phyloP scores from a whole-genome alignment of 2,329 filamentous ascomycete genomes.

The Pyricularia sp. region DNA sequence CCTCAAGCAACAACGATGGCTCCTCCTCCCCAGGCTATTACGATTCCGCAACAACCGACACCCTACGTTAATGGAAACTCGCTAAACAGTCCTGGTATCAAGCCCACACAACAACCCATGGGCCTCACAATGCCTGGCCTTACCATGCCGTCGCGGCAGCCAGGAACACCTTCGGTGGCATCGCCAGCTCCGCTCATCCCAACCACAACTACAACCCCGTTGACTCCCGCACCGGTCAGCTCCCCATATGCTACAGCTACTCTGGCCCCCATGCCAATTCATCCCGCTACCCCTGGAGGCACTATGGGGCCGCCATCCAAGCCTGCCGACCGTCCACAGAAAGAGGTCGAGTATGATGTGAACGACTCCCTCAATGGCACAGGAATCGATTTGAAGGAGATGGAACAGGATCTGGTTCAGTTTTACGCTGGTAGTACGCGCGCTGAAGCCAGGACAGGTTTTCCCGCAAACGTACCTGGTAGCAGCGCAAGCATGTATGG shows the following conservation, averaged over 20 bases:
- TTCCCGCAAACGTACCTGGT: constrained; percentile 44
- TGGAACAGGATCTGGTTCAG: constrained; percentile 72
- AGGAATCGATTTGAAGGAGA: constrained; percentile 78
- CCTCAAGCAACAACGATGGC: constrained; percentile 52
- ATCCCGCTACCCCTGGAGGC: constrained; percentile 15
- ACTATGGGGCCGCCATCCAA: constrained; percentile 52
- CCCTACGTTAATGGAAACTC: constrained; percentile 15
- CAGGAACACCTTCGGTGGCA: constrained; percentile 2
- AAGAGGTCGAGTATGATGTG: constrained; percentile 59
- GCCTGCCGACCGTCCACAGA: constrained; percentile 52
- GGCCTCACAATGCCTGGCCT: background rate
- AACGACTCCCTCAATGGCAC: constrained; percentile 78
- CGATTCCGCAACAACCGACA: constrained; percentile 14
- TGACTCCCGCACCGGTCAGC: background rate
- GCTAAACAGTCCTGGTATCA: background rate
- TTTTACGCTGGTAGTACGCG: constrained; percentile 42
- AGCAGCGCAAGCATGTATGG: constrained; percentile 52
- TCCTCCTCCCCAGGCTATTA: constrained; percentile 28
- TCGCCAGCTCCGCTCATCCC: constrained; percentile 1
- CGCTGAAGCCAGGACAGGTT: constrained; percentile 41
- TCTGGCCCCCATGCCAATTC: constrained; percentile 14
- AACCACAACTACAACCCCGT: background rate
- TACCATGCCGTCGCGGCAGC: constrained; percentile 2
- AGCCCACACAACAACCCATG: background rate
- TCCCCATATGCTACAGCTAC: constrained; percentile 11